Conservation (phyloP, 495 filamentous ascomycete species). For the Apiosordaria backusii region DNA sequence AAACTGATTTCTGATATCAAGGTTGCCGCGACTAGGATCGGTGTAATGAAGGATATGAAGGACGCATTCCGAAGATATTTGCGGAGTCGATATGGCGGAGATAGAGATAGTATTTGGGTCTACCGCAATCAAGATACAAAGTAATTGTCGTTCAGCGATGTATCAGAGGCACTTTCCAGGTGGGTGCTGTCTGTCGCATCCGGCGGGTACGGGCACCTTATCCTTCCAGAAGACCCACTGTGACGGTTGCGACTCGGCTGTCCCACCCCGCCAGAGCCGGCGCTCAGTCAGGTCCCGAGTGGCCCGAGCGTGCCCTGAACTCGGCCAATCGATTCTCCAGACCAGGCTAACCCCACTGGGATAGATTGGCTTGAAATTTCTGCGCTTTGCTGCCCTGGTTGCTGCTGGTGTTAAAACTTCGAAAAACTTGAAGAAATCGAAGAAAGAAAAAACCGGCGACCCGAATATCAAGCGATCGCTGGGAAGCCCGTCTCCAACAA, state of each 20-base stretch:
- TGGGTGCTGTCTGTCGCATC: not conserved
- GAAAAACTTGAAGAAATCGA: not conserved
- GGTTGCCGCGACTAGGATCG: not conserved
- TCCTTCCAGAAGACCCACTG: not conserved
- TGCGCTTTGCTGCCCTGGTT: not conserved
- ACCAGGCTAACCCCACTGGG: not conserved
- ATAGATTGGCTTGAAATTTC: conserved; percentile 1
- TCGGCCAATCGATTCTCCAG: conserved; percentile 12
- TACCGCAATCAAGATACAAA: not conserved
- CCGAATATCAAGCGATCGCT: conserved; percentile 28
- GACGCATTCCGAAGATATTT: not conserved
- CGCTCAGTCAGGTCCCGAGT: not conserved
- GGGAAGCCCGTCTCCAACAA: conserved; percentile 6
- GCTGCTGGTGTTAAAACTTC: not conserved
- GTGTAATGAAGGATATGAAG: not conserved
- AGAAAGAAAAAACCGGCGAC: conserved; percentile 12
- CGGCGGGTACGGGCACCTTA: not conserved
- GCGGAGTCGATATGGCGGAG: not conserved
- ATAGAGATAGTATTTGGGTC: not conserved
- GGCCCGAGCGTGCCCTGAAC: not conserved
- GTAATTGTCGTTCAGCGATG: not conserved
- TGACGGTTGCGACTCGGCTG: not conserved
- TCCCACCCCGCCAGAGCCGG: not conserved
- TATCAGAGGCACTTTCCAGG: not conserved
- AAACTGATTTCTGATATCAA: not conserved